Evolutionary conservation across 2,329 filamentous ascomycete genomes (phyloP).

Genomic region (Ustilaginoidea virens): DNA sequence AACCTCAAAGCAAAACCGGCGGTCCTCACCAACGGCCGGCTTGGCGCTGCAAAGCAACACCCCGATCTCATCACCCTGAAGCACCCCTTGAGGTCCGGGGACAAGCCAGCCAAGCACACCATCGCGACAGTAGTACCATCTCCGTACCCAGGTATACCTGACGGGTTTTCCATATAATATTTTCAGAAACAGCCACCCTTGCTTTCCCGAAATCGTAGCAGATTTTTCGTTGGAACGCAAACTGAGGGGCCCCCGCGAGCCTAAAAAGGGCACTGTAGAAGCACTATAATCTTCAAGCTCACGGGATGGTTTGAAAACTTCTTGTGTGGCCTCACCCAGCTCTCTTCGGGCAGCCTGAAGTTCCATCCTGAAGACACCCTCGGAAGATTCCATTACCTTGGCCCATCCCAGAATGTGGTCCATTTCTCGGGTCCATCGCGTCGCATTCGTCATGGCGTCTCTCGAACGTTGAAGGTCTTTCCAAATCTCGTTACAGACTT

Average conservation of each 20-base stretch:
- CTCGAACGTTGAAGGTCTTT: slow-evolving; percentile 63
- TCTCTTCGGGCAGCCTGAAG: slow-evolving; percentile 64
- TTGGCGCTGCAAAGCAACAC: slow-evolving; percentile 87
- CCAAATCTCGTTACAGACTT: slow-evolving; percentile 75
- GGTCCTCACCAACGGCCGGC: slow-evolving; percentile 80
- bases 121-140: slow-evolving; percentile 93
- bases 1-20: slow-evolving; percentile 93
- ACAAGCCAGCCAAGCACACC: slow-evolving; percentile 93
- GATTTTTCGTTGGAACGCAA: slow-evolving; percentile 39
- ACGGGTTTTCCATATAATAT: slow-evolving; percentile 77
- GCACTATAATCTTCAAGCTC: slow-evolving; percentile 87
- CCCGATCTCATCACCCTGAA: slow-evolving; percentile 92
- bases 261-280: slow-evolving; percentile 78
- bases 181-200: slow-evolving; percentile 84
- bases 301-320: slow-evolving; percentile 61
- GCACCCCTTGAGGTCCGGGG: slow-evolving; percentile 69
- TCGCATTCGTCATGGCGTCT: slow-evolving; percentile 48
- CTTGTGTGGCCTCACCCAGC: slow-evolving; percentile 63
- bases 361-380: slow-evolving; percentile 69
- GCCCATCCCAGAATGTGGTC: slow-evolving; percentile 87
- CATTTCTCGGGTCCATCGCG: slow-evolving; percentile 63
- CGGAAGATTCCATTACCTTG: slow-evolving; percentile 84
- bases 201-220: slow-evolving; percentile 56
- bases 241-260: slow-evolving; percentile 51
- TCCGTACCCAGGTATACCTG: slow-evolving; percentile 72